phyloP scores from a whole-genome alignment of 495 filamentous ascomycete genomes.

The Xylaria nigripes region DNA sequence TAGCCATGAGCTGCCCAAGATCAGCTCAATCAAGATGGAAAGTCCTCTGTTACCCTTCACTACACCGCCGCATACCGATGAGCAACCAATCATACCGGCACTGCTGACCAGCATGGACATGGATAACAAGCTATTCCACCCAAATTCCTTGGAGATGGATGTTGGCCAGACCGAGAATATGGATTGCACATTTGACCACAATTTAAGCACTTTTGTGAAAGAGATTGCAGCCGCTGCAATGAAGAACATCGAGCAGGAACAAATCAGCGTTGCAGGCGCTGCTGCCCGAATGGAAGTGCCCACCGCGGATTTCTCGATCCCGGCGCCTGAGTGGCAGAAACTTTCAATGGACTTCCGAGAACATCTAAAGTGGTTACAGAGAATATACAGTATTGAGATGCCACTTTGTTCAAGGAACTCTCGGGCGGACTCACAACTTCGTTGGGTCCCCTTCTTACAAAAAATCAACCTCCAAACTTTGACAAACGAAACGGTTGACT shows the following conservation, averaged over 20 bases:
- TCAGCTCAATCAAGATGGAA: conserved; percentile 12
- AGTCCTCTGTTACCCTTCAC: conserved; percentile 16
- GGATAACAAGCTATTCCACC: conserved; percentile 7
- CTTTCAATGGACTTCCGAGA: conserved; percentile 12
- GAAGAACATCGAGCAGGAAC: conserved; percentile 50
- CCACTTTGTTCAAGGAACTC: conserved; percentile 36
- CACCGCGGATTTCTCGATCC: conserved; percentile 51
- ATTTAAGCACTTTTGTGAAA: conserved; percentile 36
- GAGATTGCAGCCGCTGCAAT: conserved; percentile 37
- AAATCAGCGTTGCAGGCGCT: conserved; percentile 50
- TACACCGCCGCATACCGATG: background rate
- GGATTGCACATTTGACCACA: conserved; percentile 26
- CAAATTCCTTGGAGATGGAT: background rate
- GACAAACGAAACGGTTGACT: conserved; percentile 26
- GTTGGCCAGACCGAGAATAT: background rate
- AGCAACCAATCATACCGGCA: conserved; percentile 2
- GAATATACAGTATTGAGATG: conserved; percentile 17
- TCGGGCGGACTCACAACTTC: conserved; percentile 36
- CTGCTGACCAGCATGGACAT: conserved; percentile 13
- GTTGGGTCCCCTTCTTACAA: conserved; percentile 39
- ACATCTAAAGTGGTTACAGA: conserved; percentile 29
- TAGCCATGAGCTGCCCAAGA: conserved; percentile 8
- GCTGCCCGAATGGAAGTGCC: conserved; percentile 50
- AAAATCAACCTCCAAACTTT: conserved; percentile 24
- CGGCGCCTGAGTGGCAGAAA: conserved; percentile 48